Evolutionary conservation across 371 early-diverging fungal species (phyloP).

Genomic region (Rozella allomycis): DNA sequence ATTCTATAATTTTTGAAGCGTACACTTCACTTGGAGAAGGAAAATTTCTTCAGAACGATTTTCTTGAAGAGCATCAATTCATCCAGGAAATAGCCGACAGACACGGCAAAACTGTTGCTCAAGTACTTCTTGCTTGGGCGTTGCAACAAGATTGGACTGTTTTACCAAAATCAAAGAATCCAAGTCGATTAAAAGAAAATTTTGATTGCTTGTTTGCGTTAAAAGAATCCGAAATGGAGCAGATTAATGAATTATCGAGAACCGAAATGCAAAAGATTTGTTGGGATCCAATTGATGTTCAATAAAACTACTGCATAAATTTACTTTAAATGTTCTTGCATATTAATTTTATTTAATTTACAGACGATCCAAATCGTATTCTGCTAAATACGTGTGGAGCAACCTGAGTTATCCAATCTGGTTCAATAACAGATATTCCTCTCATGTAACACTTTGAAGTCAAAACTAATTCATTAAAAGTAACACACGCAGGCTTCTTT

Average conservation of each 20-base stretch:
- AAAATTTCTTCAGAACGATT: constrained; percentile 13
- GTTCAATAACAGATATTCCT: constrained; percentile 64
- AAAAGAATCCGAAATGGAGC: no score
- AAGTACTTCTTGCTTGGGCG: constrained; percentile 51
- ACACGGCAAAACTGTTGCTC: constrained; percentile 40
- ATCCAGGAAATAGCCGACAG: constrained; percentile 37
- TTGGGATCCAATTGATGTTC: no score
- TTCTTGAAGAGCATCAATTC: constrained; percentile 7
- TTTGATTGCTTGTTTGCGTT: constrained; percentile 13
- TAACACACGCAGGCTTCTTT: constrained; percentile 74
- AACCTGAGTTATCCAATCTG: constrained; percentile 72
- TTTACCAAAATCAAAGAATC: constrained; percentile 39
- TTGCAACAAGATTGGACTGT: constrained; percentile 33
- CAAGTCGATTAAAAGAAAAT: constrained; percentile 29
- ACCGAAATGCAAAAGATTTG: no score
- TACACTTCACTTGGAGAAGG: constrained; percentile 83
- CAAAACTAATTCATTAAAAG: constrained; percentile 93
- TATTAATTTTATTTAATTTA: no score
- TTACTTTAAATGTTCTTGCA: no score
- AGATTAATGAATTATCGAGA: no score
- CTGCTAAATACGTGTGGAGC: no score
- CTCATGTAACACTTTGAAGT: constrained; percentile 87
- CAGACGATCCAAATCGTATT: no score
- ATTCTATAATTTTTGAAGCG: constrained; percentile 48
- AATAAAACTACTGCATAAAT: no score